These are phyloP conservation scores for Selenicereus undatus DNA, from an alignment of 148 eudicot genomes.

Conservation along the genomic window DNA sequence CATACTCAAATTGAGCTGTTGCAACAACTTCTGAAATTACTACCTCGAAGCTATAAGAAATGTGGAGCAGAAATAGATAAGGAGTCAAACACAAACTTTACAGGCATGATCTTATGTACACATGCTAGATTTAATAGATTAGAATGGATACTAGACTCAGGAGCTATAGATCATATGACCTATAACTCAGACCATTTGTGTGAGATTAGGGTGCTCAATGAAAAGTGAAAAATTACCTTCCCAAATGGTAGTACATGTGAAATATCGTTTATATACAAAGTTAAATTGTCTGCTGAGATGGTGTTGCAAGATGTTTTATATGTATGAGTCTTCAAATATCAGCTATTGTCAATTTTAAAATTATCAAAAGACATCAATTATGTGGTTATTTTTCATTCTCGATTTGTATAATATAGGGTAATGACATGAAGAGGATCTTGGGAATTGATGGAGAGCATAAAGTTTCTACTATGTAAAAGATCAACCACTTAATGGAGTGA, in stretches of 20 bases:
- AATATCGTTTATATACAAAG: neutral
- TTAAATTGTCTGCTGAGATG: neutral
- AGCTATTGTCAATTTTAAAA: neutral
- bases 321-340: neutral
- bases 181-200: no score
- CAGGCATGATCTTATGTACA: neutral
- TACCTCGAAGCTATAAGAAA: neutral
- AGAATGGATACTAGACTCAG: neutral
- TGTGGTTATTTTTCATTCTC: neutral
- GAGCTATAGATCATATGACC: slow-evolving; percentile 14
- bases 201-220: no score
- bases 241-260: neutral
- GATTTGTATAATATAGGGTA: neutral
- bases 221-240: neutral
- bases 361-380: neutral
- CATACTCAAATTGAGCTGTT: neutral
- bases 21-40: neutral
- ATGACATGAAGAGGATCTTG: neutral
- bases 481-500: neutral
- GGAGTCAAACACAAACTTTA: neutral
- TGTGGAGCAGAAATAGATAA: neutral
- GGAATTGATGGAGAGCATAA: neutral
- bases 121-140: neutral
- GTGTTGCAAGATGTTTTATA: neutral
- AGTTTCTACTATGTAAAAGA: neutral